Percentiles rank a stretch among this genome's conserved stretches.
Conservation (phyloP, 163 green algal species). For the Trebouxiophyceae sp. region DNA sequence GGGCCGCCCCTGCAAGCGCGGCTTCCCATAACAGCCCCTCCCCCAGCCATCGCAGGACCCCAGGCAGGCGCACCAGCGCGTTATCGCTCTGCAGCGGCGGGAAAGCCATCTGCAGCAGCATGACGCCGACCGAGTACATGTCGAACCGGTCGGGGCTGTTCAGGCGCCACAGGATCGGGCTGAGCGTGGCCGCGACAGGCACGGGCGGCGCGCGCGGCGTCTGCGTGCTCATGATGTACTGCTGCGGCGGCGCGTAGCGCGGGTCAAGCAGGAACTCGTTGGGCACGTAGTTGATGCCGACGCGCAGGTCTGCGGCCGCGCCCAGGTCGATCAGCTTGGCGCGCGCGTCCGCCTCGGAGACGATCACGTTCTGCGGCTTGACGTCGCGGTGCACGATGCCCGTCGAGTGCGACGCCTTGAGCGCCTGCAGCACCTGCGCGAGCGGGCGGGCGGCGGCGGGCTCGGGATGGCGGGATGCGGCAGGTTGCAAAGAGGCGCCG, state of each 20-base stretch:
- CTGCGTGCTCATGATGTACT: conserved; percentile 41
- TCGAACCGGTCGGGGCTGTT: conserved; percentile 93
- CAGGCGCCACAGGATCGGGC: conserved; percentile 87
- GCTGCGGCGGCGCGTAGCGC: conserved; percentile 85
- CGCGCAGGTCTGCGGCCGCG: conserved; percentile 87
- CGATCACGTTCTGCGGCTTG: conserved; percentile 79
- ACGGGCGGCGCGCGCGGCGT: conserved; percentile 36
- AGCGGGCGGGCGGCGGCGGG: too few relatives aligned
- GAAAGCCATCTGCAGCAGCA: conserved; percentile 66
- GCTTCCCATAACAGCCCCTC: too few relatives aligned
- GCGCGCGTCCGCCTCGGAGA: conserved; percentile 22
- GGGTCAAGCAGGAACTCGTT: conserved; percentile 97
- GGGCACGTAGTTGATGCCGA: conserved; percentile 97
- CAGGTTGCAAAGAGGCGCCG: too few relatives aligned
- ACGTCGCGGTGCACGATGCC: conserved; percentile 79
- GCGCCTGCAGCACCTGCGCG: conserved; percentile 45
- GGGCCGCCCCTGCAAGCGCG: too few relatives aligned
- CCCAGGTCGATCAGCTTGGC: conserved; percentile 98
- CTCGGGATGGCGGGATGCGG: too few relatives aligned
- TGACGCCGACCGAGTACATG: conserved; percentile 73
- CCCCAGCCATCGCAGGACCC: too few relatives aligned
- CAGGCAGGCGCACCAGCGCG: conserved; percentile 1
- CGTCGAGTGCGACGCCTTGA: conserved; percentile 49
- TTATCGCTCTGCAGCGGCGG: conserved; percentile 46
- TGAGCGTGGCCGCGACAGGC: conserved; percentile 83